Percentiles rank a stretch among this genome's conserved stretches.
Evolutionary conservation across 1,139 yeast species (phyloP).

Genomic region (Blastobotrys proliferans): DNA sequence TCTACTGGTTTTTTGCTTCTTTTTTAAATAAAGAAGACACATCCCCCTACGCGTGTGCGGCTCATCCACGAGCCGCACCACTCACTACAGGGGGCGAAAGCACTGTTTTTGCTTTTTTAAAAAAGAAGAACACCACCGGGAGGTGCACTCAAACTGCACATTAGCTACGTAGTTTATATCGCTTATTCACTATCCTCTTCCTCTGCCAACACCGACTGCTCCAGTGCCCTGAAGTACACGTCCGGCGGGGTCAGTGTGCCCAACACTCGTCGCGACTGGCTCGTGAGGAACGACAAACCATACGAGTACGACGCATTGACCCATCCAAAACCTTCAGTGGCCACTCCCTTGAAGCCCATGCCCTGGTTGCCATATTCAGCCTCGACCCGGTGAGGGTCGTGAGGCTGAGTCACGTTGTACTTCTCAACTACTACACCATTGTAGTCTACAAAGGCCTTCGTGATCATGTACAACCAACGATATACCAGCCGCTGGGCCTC

Average conservation of each 20-base stretch:
- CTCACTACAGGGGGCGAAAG: no score
- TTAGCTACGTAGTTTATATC: no score
- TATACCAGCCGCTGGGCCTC: constrained; percentile 71
- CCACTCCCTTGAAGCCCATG: constrained; percentile 85
- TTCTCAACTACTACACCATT: constrained; percentile 96
- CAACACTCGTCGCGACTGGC: constrained; percentile 68
- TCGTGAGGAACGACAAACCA: constrained; percentile 67
- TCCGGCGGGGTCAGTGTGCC: constrained; percentile 82
- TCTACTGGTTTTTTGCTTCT: no score
- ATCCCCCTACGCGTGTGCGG: no score
- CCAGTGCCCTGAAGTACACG: constrained; percentile 47
- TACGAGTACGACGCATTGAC: constrained; percentile 81
- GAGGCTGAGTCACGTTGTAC: constrained; percentile 80
- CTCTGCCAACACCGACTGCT: no score
- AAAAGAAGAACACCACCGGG: no score
- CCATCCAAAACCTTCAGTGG: constrained; percentile 95
- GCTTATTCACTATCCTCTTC: no score
- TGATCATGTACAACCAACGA: constrained; percentile 87
- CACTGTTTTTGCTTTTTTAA: no score
- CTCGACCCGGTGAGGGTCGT: constrained; percentile 85
- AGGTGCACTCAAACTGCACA: no score
- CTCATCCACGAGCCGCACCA: no score
- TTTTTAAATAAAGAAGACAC: no score
- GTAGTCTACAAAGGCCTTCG: constrained; percentile 87
- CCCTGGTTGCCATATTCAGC: constrained; percentile 99